Percentiles rank a stretch among this genome's conserved stretches.
Evolutionary conservation across 2,329 filamentous ascomycete species (phyloP).

Genomic region (Coleophoma crateriformis): DNA sequence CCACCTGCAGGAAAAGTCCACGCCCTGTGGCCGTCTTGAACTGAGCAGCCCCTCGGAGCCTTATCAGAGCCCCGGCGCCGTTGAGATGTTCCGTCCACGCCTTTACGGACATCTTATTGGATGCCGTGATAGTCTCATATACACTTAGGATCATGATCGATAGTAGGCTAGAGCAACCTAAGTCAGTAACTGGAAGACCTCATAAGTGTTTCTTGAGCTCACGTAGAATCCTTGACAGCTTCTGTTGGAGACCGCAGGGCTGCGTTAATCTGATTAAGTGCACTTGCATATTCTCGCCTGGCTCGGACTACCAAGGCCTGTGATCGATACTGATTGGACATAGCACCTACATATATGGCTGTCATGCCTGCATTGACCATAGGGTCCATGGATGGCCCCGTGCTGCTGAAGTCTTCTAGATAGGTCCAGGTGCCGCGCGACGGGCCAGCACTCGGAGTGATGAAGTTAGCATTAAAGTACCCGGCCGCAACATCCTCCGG

Average conservation of each 20-base stretch:
- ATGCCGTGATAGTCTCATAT: slow-evolving; percentile 44
- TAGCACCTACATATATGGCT: slow-evolving; percentile 44
- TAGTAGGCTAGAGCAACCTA: slow-evolving; percentile 29
- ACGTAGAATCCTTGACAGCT: slow-evolving; percentile 41
- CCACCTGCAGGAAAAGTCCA: slow-evolving; percentile 48
- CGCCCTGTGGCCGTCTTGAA: slow-evolving; percentile 40
- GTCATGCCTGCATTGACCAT: slow-evolving; percentile 29
- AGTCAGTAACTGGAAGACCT: not conserved
- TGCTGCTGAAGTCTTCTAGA: slow-evolving; percentile 4
- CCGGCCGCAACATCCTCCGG: slow-evolving; percentile 8
- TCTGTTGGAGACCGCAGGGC: slow-evolving; percentile 36
- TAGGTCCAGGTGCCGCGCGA: slow-evolving; percentile 7
- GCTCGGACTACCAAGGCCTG: slow-evolving; percentile 36
- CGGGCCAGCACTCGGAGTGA: slow-evolving; percentile 1
- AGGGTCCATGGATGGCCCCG: not conserved
- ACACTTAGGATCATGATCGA: slow-evolving; percentile 44
- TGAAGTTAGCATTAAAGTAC: slow-evolving; percentile 9
- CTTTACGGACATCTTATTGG: slow-evolving; percentile 4
- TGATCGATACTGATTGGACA: slow-evolving; percentile 31
- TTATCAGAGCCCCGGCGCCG: slow-evolving; percentile 41
- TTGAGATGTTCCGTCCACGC: slow-evolving; percentile 47
- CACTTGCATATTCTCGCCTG: slow-evolving; percentile 41
- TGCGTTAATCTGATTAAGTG: slow-evolving; percentile 39
- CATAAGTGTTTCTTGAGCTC: not conserved
- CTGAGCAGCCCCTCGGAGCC: slow-evolving; percentile 38